A percentile compares a stretch with the other conserved stretches of the same genome.
These are phyloP conservation scores for Trichosanthes truncata DNA, from an alignment of 306 rosid species.

Conservation along the genomic window DNA sequence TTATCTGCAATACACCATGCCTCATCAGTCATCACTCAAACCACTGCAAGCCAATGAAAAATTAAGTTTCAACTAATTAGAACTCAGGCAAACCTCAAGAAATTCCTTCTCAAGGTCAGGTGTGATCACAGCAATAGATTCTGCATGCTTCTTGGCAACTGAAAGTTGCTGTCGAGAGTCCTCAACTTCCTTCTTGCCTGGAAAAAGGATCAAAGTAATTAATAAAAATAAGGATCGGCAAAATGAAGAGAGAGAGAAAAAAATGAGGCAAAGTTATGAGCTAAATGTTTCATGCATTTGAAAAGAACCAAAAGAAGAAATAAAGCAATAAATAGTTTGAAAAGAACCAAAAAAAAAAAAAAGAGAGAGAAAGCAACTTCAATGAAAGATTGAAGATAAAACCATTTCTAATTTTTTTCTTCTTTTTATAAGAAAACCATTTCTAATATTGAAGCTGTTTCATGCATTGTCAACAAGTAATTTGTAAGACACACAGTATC, in stretches of 20 bases:
- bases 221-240: not conserved
- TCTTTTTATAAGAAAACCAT: not conserved
- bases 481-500: not conserved
- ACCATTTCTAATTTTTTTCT: not conserved
- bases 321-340: not conserved
- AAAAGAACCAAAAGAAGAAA: not conserved
- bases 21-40: not conserved
- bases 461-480: not conserved
- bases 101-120: slow-evolving; percentile 64
- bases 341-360: not conserved
- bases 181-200: slow-evolving; percentile 61
- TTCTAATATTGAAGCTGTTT: not conserved
- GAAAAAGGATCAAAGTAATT: slow-evolving; percentile 9
- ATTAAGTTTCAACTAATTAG: not conserved
- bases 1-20: not conserved
- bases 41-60: not conserved
- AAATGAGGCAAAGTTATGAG: not conserved
- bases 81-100: slow-evolving; percentile 55
- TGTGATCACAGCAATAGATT: slow-evolving; percentile 64
- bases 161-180: slow-evolving; percentile 40
- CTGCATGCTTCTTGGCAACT: slow-evolving; percentile 50
- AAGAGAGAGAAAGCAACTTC: not conserved
- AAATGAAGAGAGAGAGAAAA: not conserved
- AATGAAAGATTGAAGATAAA: not conserved
- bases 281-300: not conserved